Base-by-base conservation (phyloP, 768 basidiomycete genomes). In the Hemileccinum impolitum region DNA sequence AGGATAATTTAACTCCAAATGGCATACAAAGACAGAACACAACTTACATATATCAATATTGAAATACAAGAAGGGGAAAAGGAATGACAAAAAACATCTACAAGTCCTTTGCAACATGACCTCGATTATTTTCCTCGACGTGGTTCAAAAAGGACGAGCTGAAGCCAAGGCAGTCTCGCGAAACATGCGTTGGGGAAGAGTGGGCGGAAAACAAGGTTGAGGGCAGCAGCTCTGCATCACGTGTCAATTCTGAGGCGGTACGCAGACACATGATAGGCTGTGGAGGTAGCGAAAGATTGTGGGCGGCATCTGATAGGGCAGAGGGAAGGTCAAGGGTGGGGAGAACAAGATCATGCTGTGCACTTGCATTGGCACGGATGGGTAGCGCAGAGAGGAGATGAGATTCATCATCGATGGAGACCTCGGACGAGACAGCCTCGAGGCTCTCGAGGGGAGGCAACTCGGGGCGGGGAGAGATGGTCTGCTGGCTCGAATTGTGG, bases 301-400 rank as follows among this genome's bases (percentile, higher is more conserved):
- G 34, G 17, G 39, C 25, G 8, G 48, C 43, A 8, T 44, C 47
- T 13, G 55, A 36, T 23, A 76, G 78, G 8, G 73, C 67, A 6
- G 81, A 76, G 0, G 86, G 85, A 54, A 87, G 77, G 62, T 90
- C 87, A 45, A 90, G 75, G 1, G 81, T 86, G 5, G 90, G 89
- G n/a, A 91, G 69, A 11, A 92, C 67, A 50, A 94, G 79, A 3
- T 87, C 87, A 17, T 78, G 71, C 3, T 85, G 71, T 11, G 84
- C 79, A 58, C 88, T 84, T 19, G 57, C 59, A 19, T 76, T 69
- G 21, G 48, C 45, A 6, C 60, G 53, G 40, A 59, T 52, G 9
- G 52, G 51, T 2, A 52, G 45, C 10, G 32, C 31, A 37, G 52
- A 54, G 8, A 56, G 23, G 6, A 47, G 38, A 37, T 49, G 52